Evolutionary conservation across 1,284 basidiomycete species (phyloP).

Genomic region (Ceratobasidium sp.): DNA sequence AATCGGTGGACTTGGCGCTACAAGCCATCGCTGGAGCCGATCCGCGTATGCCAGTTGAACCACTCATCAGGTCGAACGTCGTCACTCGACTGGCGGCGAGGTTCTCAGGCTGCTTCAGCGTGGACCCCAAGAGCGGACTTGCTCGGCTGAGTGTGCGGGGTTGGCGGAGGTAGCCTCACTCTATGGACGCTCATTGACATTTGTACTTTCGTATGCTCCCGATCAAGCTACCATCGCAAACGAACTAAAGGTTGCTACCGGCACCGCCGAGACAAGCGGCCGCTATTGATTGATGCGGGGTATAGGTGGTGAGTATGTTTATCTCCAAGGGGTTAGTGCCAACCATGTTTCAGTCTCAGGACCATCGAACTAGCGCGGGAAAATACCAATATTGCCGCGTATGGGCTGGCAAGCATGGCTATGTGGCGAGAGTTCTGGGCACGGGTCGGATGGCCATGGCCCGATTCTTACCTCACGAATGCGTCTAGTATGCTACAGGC

Average conservation of each 20-base stretch:
- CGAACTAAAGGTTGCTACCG: background rate
- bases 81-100: background rate
- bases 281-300: background rate
- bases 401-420: background rate
- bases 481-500: background rate
- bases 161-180: slow-evolving; percentile 6
- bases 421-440: slow-evolving; percentile 3
- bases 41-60: background rate
- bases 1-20: slow-evolving; percentile 10
- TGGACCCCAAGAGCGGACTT: background rate
- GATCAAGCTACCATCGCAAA: background rate
- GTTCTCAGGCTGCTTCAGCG: background rate
- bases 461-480: background rate
- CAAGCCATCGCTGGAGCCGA: slow-evolving; percentile 10
- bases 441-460: slow-evolving; percentile 13
- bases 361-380: background rate
- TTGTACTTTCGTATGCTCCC: background rate
- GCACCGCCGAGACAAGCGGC: background rate
- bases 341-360: background rate
- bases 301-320: background rate
- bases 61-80: background rate
- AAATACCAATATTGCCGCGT: slow-evolving; percentile 13
- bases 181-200: background rate
- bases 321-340: background rate
- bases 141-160: background rate